These are phyloP conservation scores for Penicillium waksmanii DNA, from an alignment of 495 filamentous ascomycete genomes.

Conservation along the genomic window DNA sequence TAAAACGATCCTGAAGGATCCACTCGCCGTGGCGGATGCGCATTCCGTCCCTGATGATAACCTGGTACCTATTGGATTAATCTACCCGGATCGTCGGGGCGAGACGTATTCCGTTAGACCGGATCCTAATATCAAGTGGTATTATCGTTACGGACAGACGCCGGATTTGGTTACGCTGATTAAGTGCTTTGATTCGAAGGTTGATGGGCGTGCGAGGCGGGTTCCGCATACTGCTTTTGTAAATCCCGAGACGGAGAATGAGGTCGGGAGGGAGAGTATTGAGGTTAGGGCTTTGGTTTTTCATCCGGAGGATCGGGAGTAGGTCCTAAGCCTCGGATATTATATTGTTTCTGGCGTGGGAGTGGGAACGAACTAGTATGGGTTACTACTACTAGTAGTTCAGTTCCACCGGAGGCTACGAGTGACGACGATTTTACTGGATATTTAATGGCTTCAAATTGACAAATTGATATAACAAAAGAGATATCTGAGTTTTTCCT, in stretches of 20 bases:
- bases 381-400: too few relatives aligned
- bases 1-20: constrained; percentile 63
- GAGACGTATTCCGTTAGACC: constrained; percentile 50
- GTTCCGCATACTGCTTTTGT: constrained; percentile 68
- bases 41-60: constrained; percentile 49
- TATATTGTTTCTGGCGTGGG: too few relatives aligned
- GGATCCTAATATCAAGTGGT: constrained; percentile 51
- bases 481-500: neutral
- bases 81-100: constrained; percentile 53
- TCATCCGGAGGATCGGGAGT: constrained; percentile 51
- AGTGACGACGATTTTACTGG: too few relatives aligned
- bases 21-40: constrained; percentile 63
- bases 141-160: constrained; percentile 54
- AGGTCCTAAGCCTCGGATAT: constrained; percentile 5
- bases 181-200: constrained; percentile 73
- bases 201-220: constrained; percentile 53
- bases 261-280: constrained; percentile 62
- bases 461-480: constrained; percentile 1
- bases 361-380: too few relatives aligned
- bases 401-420: too few relatives aligned
- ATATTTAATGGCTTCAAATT: neutral
- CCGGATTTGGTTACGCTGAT: constrained; percentile 67
- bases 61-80: constrained; percentile 48
- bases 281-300: constrained; percentile 65
- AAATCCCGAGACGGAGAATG: constrained; percentile 53